Evolutionary conservation across 148 eudicot genomes (phyloP), one percentile per base, ranked within the genome.

Genomic region (Fallopia convolvulus): DNA sequence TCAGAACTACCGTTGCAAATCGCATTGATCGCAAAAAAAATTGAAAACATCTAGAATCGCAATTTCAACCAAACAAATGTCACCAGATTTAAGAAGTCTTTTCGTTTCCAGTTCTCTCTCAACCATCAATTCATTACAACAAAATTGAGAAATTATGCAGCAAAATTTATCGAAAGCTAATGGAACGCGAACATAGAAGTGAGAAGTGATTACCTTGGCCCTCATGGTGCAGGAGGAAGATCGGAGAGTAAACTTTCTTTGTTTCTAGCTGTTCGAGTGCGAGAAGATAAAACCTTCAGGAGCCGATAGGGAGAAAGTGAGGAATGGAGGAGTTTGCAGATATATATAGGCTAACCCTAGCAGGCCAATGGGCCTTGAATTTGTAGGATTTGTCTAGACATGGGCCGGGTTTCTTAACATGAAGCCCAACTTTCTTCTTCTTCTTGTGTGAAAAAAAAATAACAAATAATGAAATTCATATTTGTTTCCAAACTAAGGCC

Each of bases 191-290:
- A 44, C 1, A 3, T n/a, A 20, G 26, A 33, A 4, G 46, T 1
- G 74, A 33, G 9, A 72, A 44, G 75, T 8, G 4, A 44, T 14
- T 20, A 74, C 76, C 76, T 74, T 74, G 40, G 76, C 76, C 48
- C 76, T 74, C 76, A 74, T 74, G 76, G 40, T 21, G 76, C 39
- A 12, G 70, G 21, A 68, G 70, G 21, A 68, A 33, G 46, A 36
- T 68, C 44, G 21, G 21, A 8, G 11, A 32, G 70, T 30, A 36
- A 10, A 23, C 68, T 11, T 60, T 21, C 0, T 21, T 21, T 65
- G 2, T 41, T 30, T 30, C 33, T 13, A 21, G 40, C 18, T 6
- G 46, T 6, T 6, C 21, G 23, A 68, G 11, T 20, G 32, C 10
- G 10, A 58, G 30, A 23, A 17, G 56, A 48, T 11, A 5, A 39